Evolutionary conservation across 345 rosid genomes (phyloP).

Genomic region (Brassica juncea): DNA sequence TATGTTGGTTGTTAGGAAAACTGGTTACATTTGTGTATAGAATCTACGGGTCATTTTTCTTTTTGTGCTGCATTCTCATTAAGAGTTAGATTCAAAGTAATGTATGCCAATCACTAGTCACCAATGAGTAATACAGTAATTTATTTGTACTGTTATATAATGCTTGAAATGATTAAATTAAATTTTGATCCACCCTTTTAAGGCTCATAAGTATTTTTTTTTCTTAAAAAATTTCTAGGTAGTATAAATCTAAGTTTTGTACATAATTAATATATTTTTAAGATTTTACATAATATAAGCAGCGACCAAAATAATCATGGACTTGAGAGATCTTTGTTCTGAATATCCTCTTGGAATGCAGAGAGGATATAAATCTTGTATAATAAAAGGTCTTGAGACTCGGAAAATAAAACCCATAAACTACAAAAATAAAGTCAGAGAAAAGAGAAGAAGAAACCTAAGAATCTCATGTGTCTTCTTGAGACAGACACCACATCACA

Average conservation of each 20-base stretch:
- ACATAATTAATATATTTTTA: too few species aligned
- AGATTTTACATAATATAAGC: too few species aligned
- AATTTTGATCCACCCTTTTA: too few species aligned
- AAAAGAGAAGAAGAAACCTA: not conserved
- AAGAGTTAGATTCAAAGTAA: not conserved
- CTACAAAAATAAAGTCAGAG: not conserved
- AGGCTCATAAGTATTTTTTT: too few species aligned
- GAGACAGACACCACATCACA: not conserved
- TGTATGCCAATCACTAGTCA: not conserved
- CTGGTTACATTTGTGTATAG: constrained; percentile 21
- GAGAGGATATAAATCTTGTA: too few species aligned
- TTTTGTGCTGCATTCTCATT: constrained; percentile 5
- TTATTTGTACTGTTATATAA: not conserved
- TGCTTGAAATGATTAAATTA: not conserved
- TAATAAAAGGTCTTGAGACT: not conserved
- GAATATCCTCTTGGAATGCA: too few species aligned
- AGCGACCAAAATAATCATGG: too few species aligned
- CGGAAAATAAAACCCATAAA: not conserved
- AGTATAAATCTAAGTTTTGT: too few species aligned
- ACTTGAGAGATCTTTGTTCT: too few species aligned
- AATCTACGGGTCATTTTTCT: constrained; percentile 10
- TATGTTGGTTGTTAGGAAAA: constrained; percentile 14
- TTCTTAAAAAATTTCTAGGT: too few species aligned
- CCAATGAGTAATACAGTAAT: not conserved
- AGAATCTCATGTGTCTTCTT: not conserved